These are phyloP conservation scores for Phoma sp. DNA, from an alignment of 2,329 filamentous ascomycete genomes.

Conservation along the genomic window DNA sequence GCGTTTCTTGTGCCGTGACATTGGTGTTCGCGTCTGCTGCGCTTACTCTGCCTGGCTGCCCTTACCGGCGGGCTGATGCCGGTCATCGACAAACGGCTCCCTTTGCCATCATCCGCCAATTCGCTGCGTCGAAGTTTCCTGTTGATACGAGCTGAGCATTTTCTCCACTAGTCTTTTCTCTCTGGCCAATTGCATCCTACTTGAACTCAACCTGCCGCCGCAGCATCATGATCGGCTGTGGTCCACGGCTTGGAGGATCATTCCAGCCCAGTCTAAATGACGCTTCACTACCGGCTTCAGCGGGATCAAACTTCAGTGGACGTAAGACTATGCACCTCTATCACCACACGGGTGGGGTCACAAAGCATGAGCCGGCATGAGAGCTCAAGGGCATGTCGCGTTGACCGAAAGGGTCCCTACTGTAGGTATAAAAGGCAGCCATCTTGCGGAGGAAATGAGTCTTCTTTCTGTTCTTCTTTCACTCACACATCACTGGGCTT, in stretches of 20 bases:
- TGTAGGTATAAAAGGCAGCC: conserved; percentile 49
- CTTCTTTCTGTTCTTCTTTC: conserved; percentile 39
- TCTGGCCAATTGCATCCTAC: conserved; percentile 41
- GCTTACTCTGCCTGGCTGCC: conserved; percentile 47
- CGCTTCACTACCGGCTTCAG: conserved; percentile 43
- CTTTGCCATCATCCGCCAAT: conserved; percentile 42
- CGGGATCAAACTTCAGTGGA: conserved; percentile 46
- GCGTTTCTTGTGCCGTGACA: conserved; percentile 44
- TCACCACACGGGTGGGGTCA: conserved; percentile 49
- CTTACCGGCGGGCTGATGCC: conserved; percentile 40
- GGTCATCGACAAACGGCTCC: conserved; percentile 35
- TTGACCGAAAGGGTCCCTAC: conserved; percentile 30
- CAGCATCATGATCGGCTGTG: conserved; percentile 45
- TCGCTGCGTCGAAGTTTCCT: conserved; percentile 36
- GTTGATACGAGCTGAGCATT: conserved; percentile 40
- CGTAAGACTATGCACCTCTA: conserved; percentile 49
- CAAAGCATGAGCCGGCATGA: conserved; percentile 40
- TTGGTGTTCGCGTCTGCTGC: conserved; percentile 46
- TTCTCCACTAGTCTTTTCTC: conserved; percentile 32
- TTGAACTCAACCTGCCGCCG: conserved; percentile 31
- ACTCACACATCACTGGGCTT: conserved; percentile 21
- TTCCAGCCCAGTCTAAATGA: conserved; percentile 46
- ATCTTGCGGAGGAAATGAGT: conserved; percentile 20
- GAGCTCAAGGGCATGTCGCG: conserved; percentile 44
- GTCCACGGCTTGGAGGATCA: conserved; percentile 36